Evolutionary conservation across 2,329 filamentous ascomycete species (phyloP), one percentile per base, ranked within the genome.

Genomic region (Hirsutella minnesotensis): DNA sequence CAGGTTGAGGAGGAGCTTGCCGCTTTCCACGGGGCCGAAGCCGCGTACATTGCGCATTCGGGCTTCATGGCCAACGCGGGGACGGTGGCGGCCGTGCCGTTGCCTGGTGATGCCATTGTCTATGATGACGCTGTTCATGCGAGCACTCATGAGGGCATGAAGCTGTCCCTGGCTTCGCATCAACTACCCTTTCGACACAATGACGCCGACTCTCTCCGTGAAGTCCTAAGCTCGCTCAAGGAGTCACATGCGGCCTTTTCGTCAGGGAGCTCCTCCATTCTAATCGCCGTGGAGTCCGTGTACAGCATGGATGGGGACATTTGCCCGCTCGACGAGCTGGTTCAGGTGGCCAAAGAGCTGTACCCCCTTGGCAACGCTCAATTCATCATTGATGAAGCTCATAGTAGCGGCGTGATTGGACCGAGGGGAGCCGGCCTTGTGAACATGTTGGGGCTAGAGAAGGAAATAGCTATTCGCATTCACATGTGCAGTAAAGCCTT

Each of bases 101-200:
- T 67, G 39, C 61, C 62, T 0, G 70, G 67, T 0, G 73, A 77
- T 53, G 51, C 66, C 2, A 68, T 84, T 20, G 51, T 84, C 1
- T 78, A 78, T 47, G 79, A 84, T 57, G 76, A 76, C 50, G 63
- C 76, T 20, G 73, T 83, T 9, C 81, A 83, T 52, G 80, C 80
- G 1, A 81, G 76, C 56, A 69, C 72, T 2, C 75, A 77, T 46
- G 77, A 81, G 50, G 79, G 78, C 0, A 80, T 82, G 71, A 59
- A 63, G 13, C 55, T 72, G 3, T 72, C 68, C 12, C 63, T 75
- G 8, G 76, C 77, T 0, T 58, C 59, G 3, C 55, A 61, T 38
- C 67, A 48, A 55, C 43, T 66, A 0, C 48, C 56, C 9, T 73
- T 75, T 51, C 48, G 45, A 3, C 72, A 75, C 43, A 48, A 48